Evolutionary conservation across 75 land plant species (phyloP).

Genomic region (Adiantum capillusveneris): DNA sequence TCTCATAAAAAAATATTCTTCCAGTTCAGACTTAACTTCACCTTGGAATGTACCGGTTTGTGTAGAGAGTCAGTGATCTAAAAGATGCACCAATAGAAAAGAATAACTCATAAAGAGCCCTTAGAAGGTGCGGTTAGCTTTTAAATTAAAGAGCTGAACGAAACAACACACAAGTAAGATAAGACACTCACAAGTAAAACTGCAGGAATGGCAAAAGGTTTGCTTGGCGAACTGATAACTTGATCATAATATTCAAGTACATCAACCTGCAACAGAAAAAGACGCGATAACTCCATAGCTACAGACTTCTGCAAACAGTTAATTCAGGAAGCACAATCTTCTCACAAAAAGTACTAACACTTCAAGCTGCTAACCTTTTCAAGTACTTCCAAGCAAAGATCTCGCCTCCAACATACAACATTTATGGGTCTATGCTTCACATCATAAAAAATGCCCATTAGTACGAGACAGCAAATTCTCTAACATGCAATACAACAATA

Average conservation of each 20-base stretch:
- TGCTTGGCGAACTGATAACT: slow-evolving; percentile 66
- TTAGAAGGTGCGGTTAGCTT: no score
- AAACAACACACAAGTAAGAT: neutral
- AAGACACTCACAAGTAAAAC: slow-evolving; percentile 62
- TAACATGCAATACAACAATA: no score
- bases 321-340: no score
- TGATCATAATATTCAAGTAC: slow-evolving; percentile 96
- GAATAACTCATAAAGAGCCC: no score
- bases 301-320: no score
- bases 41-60: slow-evolving; percentile 54
- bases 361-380: slow-evolving; percentile 76
- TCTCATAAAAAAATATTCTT: slow-evolving; percentile 71
- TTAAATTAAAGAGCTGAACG: neutral
- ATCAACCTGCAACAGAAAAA: slow-evolving; percentile 69
- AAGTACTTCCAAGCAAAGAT: slow-evolving; percentile 88
- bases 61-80: slow-evolving; percentile 73
- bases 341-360: neutral
- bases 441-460: no score
- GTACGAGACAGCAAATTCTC: no score
- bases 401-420: slow-evolving; percentile 97
- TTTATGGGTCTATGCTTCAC: slow-evolving; percentile 81
- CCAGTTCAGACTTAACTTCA: slow-evolving; percentile 57
- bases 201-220: slow-evolving; percentile 84
- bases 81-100: neutral
- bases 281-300: no score